Base-by-base conservation (phyloP, 169 alveolate genomes). In the Cardiosporidium cionae region DNA sequence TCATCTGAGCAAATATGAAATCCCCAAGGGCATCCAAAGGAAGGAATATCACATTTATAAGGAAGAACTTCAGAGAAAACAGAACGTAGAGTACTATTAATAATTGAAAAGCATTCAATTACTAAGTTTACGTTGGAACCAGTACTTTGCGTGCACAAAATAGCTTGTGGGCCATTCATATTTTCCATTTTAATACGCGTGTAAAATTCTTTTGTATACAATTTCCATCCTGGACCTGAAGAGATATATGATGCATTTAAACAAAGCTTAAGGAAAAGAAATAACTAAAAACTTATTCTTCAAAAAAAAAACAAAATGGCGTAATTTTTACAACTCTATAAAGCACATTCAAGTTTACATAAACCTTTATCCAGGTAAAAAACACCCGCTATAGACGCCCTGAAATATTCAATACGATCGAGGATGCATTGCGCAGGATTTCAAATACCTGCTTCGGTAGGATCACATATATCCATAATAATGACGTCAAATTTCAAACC, bases 1-100 rank as follows among this genome's bases (percentile, higher is more conserved):
- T 44, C n/a, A 44, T 44, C 58, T 16, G 27, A 16, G n/a, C 58
- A 44, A 16, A 44, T 44, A n/a, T 44, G 16, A 44, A 70, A 70
- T 22, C 78, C 78, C 78, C 78, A 70, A 62, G 78, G 78, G 29
- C 31, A 9, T 36, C 73, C 73, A 36, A 70, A 70, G 3, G 78
- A 70, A 16, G 78, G 78, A 31, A 70, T 54, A 9, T 70, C 78
- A 0, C 32, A 32, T 2, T 32, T 32, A 27, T 54, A 54, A 27
- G 78, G 73, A 7, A 35, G 31, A 35, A 70, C 78, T 35, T 54
- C 44, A 1, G 7, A 29, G 35, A 27, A 35, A 33, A 52, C 44
- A 53, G n/a, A 62, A 65, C n/a, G 33, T 6, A 3, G 6, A 36
- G 2, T 68, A 16, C 3, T n/a, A 5, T 52, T 52, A 4, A 63